These are phyloP conservation scores for Schwanniomyces occidentalis DNA, from an alignment of 805 yeast species.

Conservation along the genomic window DNA sequence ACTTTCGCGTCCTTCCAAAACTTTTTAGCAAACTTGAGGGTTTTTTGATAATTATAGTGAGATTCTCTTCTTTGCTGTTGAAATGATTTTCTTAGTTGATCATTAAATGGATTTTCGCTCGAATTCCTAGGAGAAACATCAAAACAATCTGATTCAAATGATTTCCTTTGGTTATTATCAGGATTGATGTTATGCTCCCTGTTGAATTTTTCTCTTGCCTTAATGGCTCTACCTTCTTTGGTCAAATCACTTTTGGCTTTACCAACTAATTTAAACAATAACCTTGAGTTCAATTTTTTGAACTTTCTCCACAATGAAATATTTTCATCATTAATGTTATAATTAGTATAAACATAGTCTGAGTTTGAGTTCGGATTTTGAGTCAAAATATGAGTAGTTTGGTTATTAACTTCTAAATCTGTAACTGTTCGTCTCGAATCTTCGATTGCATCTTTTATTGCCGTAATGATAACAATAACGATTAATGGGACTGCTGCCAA, in stretches of 20 bases:
- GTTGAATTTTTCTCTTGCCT: constrained; percentile 18
- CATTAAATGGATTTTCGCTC: constrained; percentile 13
- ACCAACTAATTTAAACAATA: constrained; percentile 26
- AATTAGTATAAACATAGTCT: constrained; percentile 42
- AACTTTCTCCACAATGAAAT: constrained; percentile 68
- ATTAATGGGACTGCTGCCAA: constrained; percentile 75
- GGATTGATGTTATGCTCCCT: not conserved
- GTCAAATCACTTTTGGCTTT: constrained; percentile 30
- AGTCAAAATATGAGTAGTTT: constrained; percentile 61
- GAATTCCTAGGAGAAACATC: constrained; percentile 15
- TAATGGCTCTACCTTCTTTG: constrained; percentile 35
- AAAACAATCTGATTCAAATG: constrained; percentile 35
- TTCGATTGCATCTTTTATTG: constrained; percentile 77
- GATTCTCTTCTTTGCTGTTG: constrained; percentile 16
- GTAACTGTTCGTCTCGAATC: constrained; percentile 72
- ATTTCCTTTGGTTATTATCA: constrained; percentile 18
- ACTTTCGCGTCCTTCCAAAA: constrained; percentile 74
- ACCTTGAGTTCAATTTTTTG: constrained; percentile 51
- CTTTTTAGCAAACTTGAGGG: constrained; percentile 31
- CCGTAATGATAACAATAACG: constrained; percentile 74
- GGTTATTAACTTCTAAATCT: constrained; percentile 77
- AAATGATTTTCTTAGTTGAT: constrained; percentile 13
- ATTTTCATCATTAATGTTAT: constrained; percentile 62
- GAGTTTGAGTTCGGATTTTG: constrained; percentile 22
- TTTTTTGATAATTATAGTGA: constrained; percentile 12